phyloP scores from a whole-genome alignment of 352 stramenopile species.

The Globisporangium iwayamae region DNA sequence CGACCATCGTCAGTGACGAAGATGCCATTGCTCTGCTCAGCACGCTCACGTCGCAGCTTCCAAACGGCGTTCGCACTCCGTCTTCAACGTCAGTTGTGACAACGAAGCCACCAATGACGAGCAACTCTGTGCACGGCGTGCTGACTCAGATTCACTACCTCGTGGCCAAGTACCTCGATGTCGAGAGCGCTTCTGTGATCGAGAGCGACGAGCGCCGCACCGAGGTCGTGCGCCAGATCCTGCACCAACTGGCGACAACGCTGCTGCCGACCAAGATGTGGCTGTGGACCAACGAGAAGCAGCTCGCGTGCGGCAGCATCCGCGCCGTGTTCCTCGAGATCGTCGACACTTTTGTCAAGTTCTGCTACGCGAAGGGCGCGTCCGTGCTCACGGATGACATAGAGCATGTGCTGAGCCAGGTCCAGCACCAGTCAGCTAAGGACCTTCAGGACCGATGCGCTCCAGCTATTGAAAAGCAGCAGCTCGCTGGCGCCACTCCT shows the following conservation, averaged over 20 bases:
- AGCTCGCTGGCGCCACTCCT: constrained; percentile 12
- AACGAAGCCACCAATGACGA: constrained; percentile 22
- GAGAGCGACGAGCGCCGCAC: constrained; percentile 8
- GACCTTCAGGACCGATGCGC: constrained; percentile 28
- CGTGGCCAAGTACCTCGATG: constrained; percentile 34
- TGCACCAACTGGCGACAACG: constrained; percentile 27
- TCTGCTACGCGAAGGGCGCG: constrained; percentile 20
- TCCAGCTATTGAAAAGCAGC: background rate
- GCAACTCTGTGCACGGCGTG: constrained; percentile 65
- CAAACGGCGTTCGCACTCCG: constrained; percentile 24
- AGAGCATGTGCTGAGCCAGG: constrained; percentile 12
- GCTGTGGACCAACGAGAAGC: constrained; percentile 30
- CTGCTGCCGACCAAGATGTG: constrained; percentile 46
- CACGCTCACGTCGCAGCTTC: constrained; percentile 36
- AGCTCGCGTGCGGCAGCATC: constrained; percentile 33
- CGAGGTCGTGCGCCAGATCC: constrained; percentile 20
- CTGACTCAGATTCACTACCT: constrained; percentile 58
- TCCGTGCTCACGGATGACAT: constrained; percentile 17
- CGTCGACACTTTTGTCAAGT: constrained; percentile 38
- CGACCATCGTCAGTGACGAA: constrained; percentile 56
- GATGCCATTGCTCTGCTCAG: constrained; percentile 42
- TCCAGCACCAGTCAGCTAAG: constrained; percentile 26
- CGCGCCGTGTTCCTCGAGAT: constrained; percentile 50
- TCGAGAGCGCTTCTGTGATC: background rate
- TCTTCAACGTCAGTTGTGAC: background rate